Evolutionary conservation across 2,329 filamentous ascomycete genomes (phyloP).

Genomic region (Phialophora macrospora): DNA sequence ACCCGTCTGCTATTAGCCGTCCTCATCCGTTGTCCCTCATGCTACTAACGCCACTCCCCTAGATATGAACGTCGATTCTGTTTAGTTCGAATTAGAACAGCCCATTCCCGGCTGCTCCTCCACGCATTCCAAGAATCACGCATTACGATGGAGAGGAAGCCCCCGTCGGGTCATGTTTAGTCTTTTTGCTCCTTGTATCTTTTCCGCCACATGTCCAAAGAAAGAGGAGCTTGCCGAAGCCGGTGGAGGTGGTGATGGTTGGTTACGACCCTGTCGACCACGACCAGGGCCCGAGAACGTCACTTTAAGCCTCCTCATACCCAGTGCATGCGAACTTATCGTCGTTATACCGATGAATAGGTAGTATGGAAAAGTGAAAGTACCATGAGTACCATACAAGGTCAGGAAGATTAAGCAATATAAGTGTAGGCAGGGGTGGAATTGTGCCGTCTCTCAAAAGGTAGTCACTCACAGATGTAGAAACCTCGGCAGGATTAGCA

Average conservation of each 20-base stretch:
- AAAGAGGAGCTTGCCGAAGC: constrained; percentile 1
- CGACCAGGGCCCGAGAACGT: not conserved
- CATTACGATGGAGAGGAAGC: not conserved
- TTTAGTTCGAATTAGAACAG: not conserved
- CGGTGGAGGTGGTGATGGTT: not conserved
- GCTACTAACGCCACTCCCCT: not conserved
- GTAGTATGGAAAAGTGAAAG: no score
- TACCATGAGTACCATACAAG: no score
- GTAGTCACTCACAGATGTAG: no score
- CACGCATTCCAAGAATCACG: not conserved
- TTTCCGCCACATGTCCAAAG: not conserved
- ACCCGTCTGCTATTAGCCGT: not conserved
- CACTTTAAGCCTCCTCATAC: not conserved
- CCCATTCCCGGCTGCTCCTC: not conserved
- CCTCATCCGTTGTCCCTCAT: not conserved
- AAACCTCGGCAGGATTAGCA: no score
- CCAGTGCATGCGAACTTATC: not conserved
- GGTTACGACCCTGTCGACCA: not conserved
- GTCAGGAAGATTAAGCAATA: no score
- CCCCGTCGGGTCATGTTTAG: not conserved
- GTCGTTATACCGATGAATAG: not conserved
- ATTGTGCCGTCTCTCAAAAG: no score
- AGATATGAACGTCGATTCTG: not conserved
- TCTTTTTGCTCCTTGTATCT: not conserved
- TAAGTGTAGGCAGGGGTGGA: no score